Evolutionary conservation across 169 alveolate species (phyloP).

Genomic region (Eimeria falciformis): DNA sequence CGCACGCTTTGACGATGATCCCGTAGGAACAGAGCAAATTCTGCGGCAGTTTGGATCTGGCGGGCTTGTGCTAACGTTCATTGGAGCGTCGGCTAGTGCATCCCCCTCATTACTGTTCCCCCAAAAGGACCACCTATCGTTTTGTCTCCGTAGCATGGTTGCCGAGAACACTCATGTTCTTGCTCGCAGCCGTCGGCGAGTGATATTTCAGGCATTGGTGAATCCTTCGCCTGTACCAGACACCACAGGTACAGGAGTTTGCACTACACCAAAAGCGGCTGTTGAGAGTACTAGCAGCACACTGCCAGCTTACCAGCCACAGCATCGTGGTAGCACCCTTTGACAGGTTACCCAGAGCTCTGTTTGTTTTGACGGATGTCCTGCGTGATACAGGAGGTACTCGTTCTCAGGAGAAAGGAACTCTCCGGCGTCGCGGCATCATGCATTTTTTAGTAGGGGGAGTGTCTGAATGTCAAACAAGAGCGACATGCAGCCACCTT

Average conservation of each 20-base stretch:
- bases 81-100: neutral
- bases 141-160: neutral
- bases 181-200: slow-evolving; percentile 58
- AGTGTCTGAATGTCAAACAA: neutral
- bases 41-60: slow-evolving; percentile 29
- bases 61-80: slow-evolving; percentile 7
- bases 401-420: no score
- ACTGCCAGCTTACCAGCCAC: no score
- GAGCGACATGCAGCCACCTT: neutral
- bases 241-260: no score
- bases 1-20: neutral
- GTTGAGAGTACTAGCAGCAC: no score
- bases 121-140: neutral
- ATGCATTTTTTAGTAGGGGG: neutral
- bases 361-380: no score
- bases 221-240: no score
- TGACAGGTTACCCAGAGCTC: no score
- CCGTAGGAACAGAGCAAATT: neutral
- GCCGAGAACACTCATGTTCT: slow-evolving; percentile 42
- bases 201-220: neutral
- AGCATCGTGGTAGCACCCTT: no score
- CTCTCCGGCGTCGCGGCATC: no score
- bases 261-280: no score
- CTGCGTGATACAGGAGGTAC: no score
- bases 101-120: neutral